These are phyloP conservation scores for Xylariaceae sp. DNA, from an alignment of 2,329 filamentous ascomycete genomes.

Conservation along the genomic window DNA sequence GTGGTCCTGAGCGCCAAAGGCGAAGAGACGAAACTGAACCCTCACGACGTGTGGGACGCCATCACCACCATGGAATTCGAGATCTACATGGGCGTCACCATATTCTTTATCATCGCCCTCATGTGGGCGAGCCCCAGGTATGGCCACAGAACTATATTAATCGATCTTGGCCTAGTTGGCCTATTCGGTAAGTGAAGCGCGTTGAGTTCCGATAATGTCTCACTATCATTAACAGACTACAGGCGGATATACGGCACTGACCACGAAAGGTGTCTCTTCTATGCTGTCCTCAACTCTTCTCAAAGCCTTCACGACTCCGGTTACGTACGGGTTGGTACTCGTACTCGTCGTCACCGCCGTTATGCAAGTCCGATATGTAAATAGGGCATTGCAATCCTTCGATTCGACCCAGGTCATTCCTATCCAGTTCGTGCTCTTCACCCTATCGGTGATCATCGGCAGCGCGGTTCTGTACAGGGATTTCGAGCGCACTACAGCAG, in stretches of 20 bases:
- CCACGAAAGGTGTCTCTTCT: slow-evolving; percentile 94
- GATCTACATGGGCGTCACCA: slow-evolving; percentile 79
- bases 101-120: slow-evolving; percentile 68
- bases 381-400: slow-evolving; percentile 82
- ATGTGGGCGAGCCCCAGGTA: slow-evolving; percentile 82
- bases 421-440: slow-evolving; percentile 96
- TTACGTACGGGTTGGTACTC: slow-evolving; percentile 82
- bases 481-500: slow-evolving; percentile 76
- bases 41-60: slow-evolving; percentile 83
- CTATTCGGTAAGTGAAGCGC: slow-evolving; percentile 65
- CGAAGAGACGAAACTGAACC: slow-evolving; percentile 86
- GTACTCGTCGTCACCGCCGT: slow-evolving; percentile 81
- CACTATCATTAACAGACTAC: slow-evolving; percentile 7
- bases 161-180: slow-evolving; percentile 89
- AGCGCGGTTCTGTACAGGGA: slow-evolving; percentile 92
- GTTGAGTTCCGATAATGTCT: neutral
- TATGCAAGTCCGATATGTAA: slow-evolving; percentile 97
- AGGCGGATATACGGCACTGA: slow-evolving; percentile 95
- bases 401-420: slow-evolving; percentile 98
- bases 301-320: slow-evolving; percentile 83
- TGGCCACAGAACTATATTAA: slow-evolving; percentile 81
- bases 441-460: slow-evolving; percentile 89
- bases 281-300: slow-evolving; percentile 89
- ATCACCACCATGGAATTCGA: slow-evolving; percentile 89
- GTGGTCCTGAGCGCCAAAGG: slow-evolving; percentile 90